Conservation (phyloP, 306 rosid species). For the Vachellia collinsii region DNA sequence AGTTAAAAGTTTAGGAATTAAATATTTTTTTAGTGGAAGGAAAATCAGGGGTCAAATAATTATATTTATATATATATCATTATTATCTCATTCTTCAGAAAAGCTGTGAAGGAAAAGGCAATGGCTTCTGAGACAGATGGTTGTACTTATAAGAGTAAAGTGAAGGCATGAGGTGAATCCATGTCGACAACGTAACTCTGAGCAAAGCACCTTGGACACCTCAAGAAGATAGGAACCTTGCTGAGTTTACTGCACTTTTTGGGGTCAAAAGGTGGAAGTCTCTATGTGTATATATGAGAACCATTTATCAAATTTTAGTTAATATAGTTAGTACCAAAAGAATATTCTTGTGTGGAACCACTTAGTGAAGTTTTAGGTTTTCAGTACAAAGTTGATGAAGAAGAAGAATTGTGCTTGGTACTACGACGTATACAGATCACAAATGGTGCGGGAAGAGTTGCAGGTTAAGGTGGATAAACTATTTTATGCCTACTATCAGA, state of each 20-base stretch:
- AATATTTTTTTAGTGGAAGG: too few species aligned
- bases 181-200: background rate
- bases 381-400: background rate
- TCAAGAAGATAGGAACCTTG: background rate
- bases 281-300: too few species aligned
- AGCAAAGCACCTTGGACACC: conserved; percentile 53
- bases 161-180: background rate
- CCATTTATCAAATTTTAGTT: too few species aligned
- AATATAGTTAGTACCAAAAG: too few species aligned
- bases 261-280: conserved; percentile 57
- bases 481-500: background rate
- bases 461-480: background rate
- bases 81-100: too few species aligned
- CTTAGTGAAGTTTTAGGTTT: background rate
- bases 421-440: conserved; percentile 40
- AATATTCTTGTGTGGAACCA: background rate
- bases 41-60: too few species aligned
- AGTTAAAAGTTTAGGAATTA: too few species aligned
- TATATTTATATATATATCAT: too few species aligned
- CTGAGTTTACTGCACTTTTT: background rate
- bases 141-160: too few species aligned
- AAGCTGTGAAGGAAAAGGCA: background rate
- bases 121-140: background rate
- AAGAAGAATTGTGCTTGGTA: background rate
- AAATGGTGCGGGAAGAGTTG: background rate